phyloP scores from a whole-genome alignment of 2,329 filamentous ascomycete species.

The Botryosphaeria agaves region DNA sequence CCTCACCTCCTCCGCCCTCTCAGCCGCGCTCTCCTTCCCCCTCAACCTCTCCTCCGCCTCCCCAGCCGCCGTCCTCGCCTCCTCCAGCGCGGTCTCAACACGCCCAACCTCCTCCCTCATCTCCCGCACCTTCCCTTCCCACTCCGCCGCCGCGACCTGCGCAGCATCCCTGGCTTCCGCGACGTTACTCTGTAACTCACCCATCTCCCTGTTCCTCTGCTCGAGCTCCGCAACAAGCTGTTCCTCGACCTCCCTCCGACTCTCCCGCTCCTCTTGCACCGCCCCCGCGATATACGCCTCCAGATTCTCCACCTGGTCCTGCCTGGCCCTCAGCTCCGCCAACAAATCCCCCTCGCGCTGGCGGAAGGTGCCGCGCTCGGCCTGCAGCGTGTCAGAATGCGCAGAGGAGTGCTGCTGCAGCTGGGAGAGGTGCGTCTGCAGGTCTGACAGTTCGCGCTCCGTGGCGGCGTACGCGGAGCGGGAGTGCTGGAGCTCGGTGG shows the following conservation, averaged over 20 bases:
- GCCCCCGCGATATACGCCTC: not conserved
- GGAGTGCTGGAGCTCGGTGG: too few species aligned
- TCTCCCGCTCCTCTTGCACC: too few species aligned
- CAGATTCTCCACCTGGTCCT: not conserved
- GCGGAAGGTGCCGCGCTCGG: too few species aligned
- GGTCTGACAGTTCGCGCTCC: not conserved
- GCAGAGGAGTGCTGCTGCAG: too few species aligned
- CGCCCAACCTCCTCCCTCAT: constrained; percentile 3
- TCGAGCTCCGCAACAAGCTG: not conserved
- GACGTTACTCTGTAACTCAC: not conserved
- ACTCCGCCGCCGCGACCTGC: constrained; percentile 9
- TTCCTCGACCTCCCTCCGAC: too few species aligned
- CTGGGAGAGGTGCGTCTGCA: too few species aligned
- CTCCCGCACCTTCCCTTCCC: constrained; percentile 9
- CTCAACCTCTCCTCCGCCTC: constrained; percentile 10
- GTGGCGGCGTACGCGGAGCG: not conserved
- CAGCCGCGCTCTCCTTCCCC: constrained; percentile 13
- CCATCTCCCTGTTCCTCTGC: too few species aligned
- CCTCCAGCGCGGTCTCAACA: constrained; percentile 1
- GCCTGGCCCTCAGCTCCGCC: not conserved
- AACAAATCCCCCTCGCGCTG: not conserved
- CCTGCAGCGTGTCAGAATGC: too few species aligned
- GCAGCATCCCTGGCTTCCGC: not conserved
- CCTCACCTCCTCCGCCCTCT: constrained; percentile 15
- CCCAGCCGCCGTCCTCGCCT: too few species aligned